These are phyloP conservation scores for Monosporozyma unispora DNA, from an alignment of 805 yeast genomes.

Conservation along the genomic window DNA sequence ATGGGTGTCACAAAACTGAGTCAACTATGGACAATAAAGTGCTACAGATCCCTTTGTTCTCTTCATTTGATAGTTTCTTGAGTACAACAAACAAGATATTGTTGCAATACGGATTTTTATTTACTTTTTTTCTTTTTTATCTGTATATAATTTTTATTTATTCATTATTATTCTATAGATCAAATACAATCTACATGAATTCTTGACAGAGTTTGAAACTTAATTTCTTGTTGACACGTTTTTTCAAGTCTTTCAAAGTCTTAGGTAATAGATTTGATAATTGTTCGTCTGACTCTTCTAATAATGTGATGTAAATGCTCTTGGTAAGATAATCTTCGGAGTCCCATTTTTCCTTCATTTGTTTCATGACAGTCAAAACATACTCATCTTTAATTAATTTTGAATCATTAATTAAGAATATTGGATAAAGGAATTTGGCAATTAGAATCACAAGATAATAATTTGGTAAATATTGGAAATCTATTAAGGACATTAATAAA, in stretches of 20 bases:
- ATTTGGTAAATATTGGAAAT: slow-evolving; percentile 24
- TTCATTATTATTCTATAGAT: not conserved
- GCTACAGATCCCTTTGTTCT: not conserved
- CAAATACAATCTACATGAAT: slow-evolving; percentile 14
- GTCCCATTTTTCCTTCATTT: slow-evolving; percentile 19
- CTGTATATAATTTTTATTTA: not conserved
- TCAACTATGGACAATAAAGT: not conserved
- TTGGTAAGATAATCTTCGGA: slow-evolving; percentile 6
- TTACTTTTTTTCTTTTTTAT: not conserved
- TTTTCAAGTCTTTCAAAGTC: slow-evolving; percentile 11
- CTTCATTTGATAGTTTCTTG: not conserved
- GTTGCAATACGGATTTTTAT: too few relatives aligned
- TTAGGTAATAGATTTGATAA: slow-evolving; percentile 10
- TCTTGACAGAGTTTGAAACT: slow-evolving; percentile 26
- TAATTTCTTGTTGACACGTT: slow-evolving; percentile 15
- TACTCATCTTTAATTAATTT: slow-evolving; percentile 16
- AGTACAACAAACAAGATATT: not conserved
- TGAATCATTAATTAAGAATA: slow-evolving; percentile 16
- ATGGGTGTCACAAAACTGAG: not conserved
- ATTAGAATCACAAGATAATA: slow-evolving; percentile 21
- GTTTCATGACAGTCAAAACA: slow-evolving; percentile 18
- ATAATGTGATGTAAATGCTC: not conserved
- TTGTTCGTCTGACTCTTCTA: not conserved
- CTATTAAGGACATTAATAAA: slow-evolving; percentile 18
- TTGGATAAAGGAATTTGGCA: slow-evolving; percentile 23